Evolutionary conservation across 2,329 filamentous ascomycete species (phyloP).

Genomic region (Penicillium sp.): DNA sequence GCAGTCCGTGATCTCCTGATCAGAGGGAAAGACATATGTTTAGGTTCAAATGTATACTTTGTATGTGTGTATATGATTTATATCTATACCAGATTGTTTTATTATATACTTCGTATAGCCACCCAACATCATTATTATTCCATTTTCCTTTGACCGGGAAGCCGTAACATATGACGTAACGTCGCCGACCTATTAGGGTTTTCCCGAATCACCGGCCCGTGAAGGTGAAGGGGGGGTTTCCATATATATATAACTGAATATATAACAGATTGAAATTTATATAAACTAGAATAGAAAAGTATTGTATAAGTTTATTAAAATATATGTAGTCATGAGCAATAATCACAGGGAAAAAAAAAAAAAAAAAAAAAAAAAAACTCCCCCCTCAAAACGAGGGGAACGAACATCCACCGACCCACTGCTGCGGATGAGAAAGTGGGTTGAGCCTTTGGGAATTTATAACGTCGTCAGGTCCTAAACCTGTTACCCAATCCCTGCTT

Average conservation of each 20-base stretch:
- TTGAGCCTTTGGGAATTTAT: slow-evolving; percentile 36
- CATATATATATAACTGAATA: neutral
- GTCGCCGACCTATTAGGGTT: slow-evolving; percentile 13
- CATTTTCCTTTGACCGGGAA: slow-evolving; percentile 16
- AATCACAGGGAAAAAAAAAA: neutral
- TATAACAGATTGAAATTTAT: neutral
- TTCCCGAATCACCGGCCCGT: slow-evolving; percentile 26
- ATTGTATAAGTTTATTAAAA: neutral
- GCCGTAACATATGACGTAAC: slow-evolving; percentile 32
- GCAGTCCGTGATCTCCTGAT: neutral
- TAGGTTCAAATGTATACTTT: neutral
- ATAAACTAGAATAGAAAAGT: neutral
- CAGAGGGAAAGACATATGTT: neutral
- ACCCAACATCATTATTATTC: slow-evolving; percentile 18
- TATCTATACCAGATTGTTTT: neutral
- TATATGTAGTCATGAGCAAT: neutral
- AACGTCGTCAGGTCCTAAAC: slow-evolving; percentile 34
- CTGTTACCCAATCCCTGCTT: slow-evolving; percentile 17
- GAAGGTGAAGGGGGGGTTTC: neutral
- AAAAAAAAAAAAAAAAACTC: neutral
- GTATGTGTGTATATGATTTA: neutral
- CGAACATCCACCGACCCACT: slow-evolving; percentile 38
- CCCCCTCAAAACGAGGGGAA: slow-evolving; percentile 20
- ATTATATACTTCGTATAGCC: neutral
- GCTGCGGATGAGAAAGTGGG: slow-evolving; percentile 32